Base-by-base conservation (phyloP, 805 yeast species). In the Candida methanosorbosa region DNA sequence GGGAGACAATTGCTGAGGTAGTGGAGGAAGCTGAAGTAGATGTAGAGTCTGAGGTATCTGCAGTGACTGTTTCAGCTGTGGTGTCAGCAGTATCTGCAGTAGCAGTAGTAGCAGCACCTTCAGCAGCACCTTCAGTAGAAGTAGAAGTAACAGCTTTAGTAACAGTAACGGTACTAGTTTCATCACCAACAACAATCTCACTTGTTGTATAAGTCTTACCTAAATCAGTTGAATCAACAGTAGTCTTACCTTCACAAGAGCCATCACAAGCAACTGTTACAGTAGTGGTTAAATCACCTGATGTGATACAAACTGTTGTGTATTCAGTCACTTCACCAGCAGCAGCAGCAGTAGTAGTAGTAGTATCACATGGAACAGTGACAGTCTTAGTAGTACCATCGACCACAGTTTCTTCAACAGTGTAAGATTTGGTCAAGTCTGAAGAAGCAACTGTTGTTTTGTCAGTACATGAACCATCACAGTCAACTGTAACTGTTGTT, bases 341-440 rank as follows among this genome's bases (percentile, higher is more conserved):
- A 21, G 23, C 23, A 21, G 11, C 23, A 11, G 23, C 8, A 11
- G 28, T 18, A 11, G 5, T 4, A 14, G 28, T 26, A 16, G 28
- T 6, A 11, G 29, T 27, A 8, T 15, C 7, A 16, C 32, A 27
- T 24, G 38, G 36, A 18, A 38, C 40, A 12, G 42, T 42, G 13
- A 40, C 34, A 7, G 38, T 38, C 3, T 18, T 30, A 5, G 42
- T 37, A 9, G n/a, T 16, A 18, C 38, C 44, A 23, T 30, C 17
- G 18, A 29, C 19, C 23, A 42, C 34, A n/a, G 33, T 22, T 16
- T 14, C 30, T 9, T 38, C 19, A 5, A 42, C 34, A n/a, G 44
- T 38, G 38, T 42, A 43, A 15, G 32, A 21, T 9, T 32, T 36
- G 6, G 43, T 27, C 30, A 42, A 31, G 22, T 35, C 44, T 9